Base-by-base conservation (phyloP, 345 rosid species). In the Salix suchowensis region DNA sequence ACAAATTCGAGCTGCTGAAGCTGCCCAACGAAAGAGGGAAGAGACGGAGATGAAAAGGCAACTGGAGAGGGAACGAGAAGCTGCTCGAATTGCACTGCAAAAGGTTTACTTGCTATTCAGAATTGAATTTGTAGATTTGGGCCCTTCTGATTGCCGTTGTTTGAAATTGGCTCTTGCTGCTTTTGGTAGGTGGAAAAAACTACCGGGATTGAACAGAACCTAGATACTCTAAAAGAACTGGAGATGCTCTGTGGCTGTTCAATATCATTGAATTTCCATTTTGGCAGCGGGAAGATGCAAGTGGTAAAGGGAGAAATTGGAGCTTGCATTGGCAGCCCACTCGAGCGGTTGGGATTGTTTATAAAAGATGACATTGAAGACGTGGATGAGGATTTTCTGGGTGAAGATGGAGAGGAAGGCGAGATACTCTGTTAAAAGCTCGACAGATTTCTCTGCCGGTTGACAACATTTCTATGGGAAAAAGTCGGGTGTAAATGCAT, bases 331-430 rank as follows among this genome's bases (percentile, higher is more conserved):
- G 73, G 71, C 21, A 86, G 86, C 65, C 86, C 89, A 0, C 72
- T 87, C 78, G 88, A 86, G 78, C 78, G 77, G 66, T 79, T 93
- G 61, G 98, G 98, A 72, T 78, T 95, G 73, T 83, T 84, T 50
- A 79, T 95, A 21, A 89, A 87, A 70, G 86, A 83, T 21, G 90
- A 89, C 72, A 68, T 40, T 26, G 78, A 15, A 50, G 85, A 86
- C 0, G 90, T 81, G 16, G 88, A 84, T 1, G 91, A 88, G 21
- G 72, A 72, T 18, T 36, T 74, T 73, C 28, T 81, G n/a, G 71
- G 75, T 24, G 84, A 46, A 4, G 86, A 82, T 7, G 82, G 85
- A 3, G 98, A 92, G 86, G 98, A 93, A 55, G 97, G 98, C n/a
- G 97, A 93, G 80, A 90, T 92, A 52, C 39, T 82, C 11, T 80